Evolutionary conservation across 768 basidiomycete genomes (phyloP).

Genomic region (Serendipita sp.): DNA sequence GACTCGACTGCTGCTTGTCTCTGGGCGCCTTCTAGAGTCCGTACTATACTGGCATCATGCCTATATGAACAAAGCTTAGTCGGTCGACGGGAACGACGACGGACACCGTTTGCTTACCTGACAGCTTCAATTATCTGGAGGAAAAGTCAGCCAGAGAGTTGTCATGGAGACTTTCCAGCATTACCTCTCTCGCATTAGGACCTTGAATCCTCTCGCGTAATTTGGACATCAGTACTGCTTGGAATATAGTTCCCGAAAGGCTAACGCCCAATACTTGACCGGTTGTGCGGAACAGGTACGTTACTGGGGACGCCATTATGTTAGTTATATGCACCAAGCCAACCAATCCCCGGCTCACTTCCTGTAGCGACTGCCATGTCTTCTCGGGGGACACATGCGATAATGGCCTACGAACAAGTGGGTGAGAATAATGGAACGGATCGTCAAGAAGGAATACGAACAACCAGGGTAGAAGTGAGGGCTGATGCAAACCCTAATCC

Average conservation of each 20-base stretch:
- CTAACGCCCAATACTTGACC: slow-evolving; percentile 94
- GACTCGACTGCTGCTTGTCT: slow-evolving; percentile 52
- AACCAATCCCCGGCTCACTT: slow-evolving; percentile 36
- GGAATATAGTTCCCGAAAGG: slow-evolving; percentile 67
- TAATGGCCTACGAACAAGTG: slow-evolving; percentile 54
- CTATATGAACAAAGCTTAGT: slow-evolving; percentile 2
- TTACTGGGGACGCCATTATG: slow-evolving; percentile 32
- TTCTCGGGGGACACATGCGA: slow-evolving; percentile 59
- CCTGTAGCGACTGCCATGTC: slow-evolving; percentile 83
- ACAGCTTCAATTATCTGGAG: not conserved
- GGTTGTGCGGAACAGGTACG: slow-evolving; percentile 83
- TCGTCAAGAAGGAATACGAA: not conserved
- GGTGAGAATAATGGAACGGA: not conserved
- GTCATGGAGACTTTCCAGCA: too few species aligned
- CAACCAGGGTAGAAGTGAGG: not conserved
- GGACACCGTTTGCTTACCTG: not conserved
- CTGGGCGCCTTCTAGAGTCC: slow-evolving; percentile 36
- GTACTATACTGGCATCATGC: slow-evolving; percentile 49
- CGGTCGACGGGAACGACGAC: not conserved
- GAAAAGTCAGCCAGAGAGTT: too few species aligned
- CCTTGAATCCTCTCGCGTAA: slow-evolving; percentile 63
- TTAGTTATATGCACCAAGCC: slow-evolving; percentile 10
- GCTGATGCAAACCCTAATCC: slow-evolving; percentile 39
- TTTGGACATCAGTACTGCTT: slow-evolving; percentile 56
- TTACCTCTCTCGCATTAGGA: slow-evolving; percentile 23